phyloP scores from a whole-genome alignment of 148 eudicot genomes.

The Arbutus unedo region DNA sequence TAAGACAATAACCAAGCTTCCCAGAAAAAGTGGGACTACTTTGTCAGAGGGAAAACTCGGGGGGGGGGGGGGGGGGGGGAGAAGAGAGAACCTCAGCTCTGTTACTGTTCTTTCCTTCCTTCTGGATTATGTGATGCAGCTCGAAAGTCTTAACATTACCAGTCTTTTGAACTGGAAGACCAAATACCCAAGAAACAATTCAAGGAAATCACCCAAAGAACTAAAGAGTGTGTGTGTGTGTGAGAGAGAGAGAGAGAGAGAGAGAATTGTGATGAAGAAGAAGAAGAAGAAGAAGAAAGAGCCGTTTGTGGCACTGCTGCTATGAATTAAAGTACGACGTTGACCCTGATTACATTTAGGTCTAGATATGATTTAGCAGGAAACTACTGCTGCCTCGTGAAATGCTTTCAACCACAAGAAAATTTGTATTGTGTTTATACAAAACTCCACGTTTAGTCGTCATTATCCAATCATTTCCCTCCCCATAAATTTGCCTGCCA shows the following conservation, averaged over 20 bases:
- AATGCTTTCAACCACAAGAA: not conserved
- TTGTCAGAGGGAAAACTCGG: not conserved
- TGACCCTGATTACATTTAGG: not conserved
- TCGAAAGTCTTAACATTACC: no score
- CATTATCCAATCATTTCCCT: not conserved
- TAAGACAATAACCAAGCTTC: not conserved
- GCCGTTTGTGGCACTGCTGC: not conserved
- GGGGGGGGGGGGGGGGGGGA: not conserved
- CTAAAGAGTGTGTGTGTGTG: not conserved
- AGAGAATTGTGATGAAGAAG: not conserved
- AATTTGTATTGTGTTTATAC: not conserved
- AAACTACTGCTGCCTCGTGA: not conserved
- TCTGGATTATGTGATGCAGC: not conserved
- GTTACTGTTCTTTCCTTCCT: not conserved
- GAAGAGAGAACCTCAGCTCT: not conserved
- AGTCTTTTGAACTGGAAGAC: not conserved
- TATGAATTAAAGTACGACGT: not conserved
- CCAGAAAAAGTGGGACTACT: not conserved
- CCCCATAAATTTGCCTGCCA: not conserved
- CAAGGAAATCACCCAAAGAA: not conserved
- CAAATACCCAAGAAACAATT: not conserved
- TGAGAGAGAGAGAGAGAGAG: constrained; percentile 9
- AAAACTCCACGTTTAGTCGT: not conserved
- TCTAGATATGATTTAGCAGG: not conserved
- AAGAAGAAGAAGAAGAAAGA: not conserved